Base-by-base conservation (phyloP, 2,329 filamentous ascomycete species). In the Hymenoscyphus linearis region DNA sequence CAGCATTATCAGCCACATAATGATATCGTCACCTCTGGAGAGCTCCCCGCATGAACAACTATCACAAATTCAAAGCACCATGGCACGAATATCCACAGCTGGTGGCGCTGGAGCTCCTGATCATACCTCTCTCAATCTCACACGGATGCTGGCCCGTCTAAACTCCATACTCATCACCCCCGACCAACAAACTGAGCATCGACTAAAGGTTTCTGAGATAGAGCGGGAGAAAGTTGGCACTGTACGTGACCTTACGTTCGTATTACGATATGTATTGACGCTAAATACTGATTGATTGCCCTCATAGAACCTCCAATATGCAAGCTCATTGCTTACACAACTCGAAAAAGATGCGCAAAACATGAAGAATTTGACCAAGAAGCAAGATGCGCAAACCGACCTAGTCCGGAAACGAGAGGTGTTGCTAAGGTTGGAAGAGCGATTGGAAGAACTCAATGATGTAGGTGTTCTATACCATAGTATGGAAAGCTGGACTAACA, bases 301-400 rank as follows among this genome's bases (percentile, higher is more conserved):
- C 14, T 53, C 26, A 16, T 64, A 90, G 84, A 93, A 91, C 69
- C 78, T 93, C 63, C 83, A 89, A 66, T 85, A 89, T 72, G 89
- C 90, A 22, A 84, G 86, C 47, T 81, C 80, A 0, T 80, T 90
- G 34, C 83, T 93, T 60, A 82, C 87, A 22, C 85, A 82, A 62
- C 81, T 91, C 50, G 90, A 92, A 72, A 88, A 90, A 68, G 84
- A 89, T 67, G 81, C 85, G 5, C 74, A 83, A 14, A 77, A 75
- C n/a, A 76, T 86, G 64, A 86, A 86, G 71, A 76, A 82, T 35
- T 81, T 82, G 60, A 73, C 79, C 4, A 83, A 82, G 62, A 83
- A 85, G 67, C 79, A 85, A 64, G 82, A 87, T 61, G 72, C 82
- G 18, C 87, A 91, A 73, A 75, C 77, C 25, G 85, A 89, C 64